Evolutionary conservation across 169 alveolate genomes (phyloP).

Genomic region (Theileria luwenshuni): DNA sequence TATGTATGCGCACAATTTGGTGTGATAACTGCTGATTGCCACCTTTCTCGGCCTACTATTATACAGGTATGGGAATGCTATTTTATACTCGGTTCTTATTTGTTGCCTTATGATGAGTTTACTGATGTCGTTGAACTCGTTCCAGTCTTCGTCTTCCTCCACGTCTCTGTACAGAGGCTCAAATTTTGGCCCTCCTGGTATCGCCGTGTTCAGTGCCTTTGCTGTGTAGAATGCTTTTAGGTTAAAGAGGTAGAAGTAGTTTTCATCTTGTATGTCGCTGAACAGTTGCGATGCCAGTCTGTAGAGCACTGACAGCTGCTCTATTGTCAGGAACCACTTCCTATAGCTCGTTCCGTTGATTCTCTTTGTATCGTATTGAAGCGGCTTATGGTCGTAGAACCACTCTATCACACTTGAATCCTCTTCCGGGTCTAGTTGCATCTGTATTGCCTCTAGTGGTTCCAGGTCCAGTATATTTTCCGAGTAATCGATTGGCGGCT

Average conservation of each 20-base stretch:
- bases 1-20: conserved; percentile 83
- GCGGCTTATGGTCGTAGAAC: conserved; percentile 91
- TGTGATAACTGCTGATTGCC: conserved; percentile 86
- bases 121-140: conserved; percentile 98
- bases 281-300: conserved; percentile 96
- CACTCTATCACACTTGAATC: conserved; percentile 98
- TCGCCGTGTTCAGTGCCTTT: conserved; percentile 98
- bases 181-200: conserved; percentile 99
- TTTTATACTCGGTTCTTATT: conserved; percentile 97
- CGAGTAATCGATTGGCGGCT: conserved; percentile 99
- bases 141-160: conserved; percentile 99
- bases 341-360: conserved; percentile 91
- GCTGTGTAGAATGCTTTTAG: conserved; percentile 97
- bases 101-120: conserved; percentile 95
- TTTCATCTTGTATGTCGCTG: conserved; percentile 94
- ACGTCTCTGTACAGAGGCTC: conserved; percentile 98
- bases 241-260: conserved; percentile 97
- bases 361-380: conserved; percentile 64
- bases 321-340: conserved; percentile 92
- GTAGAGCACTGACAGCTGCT: conserved; percentile 96
- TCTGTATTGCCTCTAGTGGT: conserved; percentile 98
- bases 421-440: conserved; percentile 97
- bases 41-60: conserved; percentile 95
- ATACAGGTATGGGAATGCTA: conserved; percentile 99
- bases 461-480: conserved; percentile 98